Evolutionary conservation across 2,329 filamentous ascomycete genomes (phyloP).

Genomic region (Dactylonectria macrodidyma): DNA sequence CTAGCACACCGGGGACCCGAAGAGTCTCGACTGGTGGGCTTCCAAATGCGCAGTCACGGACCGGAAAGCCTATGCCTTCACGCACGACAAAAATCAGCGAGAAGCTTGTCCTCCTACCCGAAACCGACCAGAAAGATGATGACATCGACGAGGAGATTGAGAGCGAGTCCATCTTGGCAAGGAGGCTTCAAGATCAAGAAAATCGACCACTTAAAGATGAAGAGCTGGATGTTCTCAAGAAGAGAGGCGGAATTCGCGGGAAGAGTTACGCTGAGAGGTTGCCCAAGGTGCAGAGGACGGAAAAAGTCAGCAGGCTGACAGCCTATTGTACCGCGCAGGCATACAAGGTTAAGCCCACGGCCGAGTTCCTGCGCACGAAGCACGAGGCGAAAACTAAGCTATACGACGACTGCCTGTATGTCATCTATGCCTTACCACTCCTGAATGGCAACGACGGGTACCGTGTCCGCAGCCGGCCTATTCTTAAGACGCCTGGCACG

Average conservation of each 20-base stretch:
- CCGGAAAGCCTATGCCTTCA: slow-evolving; percentile 78
- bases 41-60: slow-evolving; percentile 58
- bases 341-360: slow-evolving; percentile 91
- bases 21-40: slow-evolving; percentile 56
- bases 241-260: slow-evolving; percentile 73
- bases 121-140: slow-evolving; percentile 75
- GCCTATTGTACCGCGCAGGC: slow-evolving; percentile 97
- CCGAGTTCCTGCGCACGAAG: slow-evolving; percentile 87
- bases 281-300: slow-evolving; percentile 88
- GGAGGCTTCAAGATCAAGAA: slow-evolving; percentile 69
- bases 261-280: slow-evolving; percentile 96
- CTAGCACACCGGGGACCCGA: slow-evolving; percentile 38
- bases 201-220: slow-evolving; percentile 77
- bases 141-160: slow-evolving; percentile 72
- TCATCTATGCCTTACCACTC: slow-evolving; percentile 92
- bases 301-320: slow-evolving; percentile 91
- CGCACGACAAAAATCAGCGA: slow-evolving; percentile 95
- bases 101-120: slow-evolving; percentile 95
- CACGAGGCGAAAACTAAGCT: slow-evolving; percentile 95
- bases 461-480: slow-evolving; percentile 88
- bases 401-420: slow-evolving; percentile 98
- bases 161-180: slow-evolving; percentile 57
- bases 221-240: slow-evolving; percentile 75
- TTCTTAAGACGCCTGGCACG: slow-evolving; percentile 89
- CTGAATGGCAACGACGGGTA: slow-evolving; percentile 90